Evolutionary conservation across 2,329 filamentous ascomycete genomes (phyloP).

Genomic region (Fusarium sp.): DNA sequence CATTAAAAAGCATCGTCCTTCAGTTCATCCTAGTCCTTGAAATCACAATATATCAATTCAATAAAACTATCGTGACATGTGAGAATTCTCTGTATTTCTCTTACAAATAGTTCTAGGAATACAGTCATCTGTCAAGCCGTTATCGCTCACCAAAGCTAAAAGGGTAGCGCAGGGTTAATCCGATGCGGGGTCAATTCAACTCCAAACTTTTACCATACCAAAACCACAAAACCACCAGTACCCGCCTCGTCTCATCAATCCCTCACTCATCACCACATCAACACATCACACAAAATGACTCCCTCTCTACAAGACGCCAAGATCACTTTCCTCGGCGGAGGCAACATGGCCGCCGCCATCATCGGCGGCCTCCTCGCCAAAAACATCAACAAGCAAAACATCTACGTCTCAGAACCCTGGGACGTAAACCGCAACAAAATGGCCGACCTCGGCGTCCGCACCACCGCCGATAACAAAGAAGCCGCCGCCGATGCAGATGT

Average conservation of each 20-base stretch:
- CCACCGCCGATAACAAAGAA: constrained; percentile 59
- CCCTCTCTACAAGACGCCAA: constrained; percentile 48
- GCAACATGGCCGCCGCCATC: constrained; percentile 65
- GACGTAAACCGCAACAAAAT: constrained; percentile 64
- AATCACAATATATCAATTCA: no score
- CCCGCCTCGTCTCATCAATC: neutral
- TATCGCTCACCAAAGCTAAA: constrained; percentile 28
- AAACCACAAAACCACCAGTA: constrained; percentile 1
- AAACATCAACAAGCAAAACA: constrained; percentile 56
- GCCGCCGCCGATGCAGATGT: constrained; percentile 58
- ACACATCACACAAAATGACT: constrained; percentile 36
- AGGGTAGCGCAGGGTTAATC: constrained; percentile 36
- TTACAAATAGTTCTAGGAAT: neutral
- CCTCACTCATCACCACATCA: neutral
- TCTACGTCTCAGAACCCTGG: constrained; percentile 63
- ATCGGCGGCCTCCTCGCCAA: constrained; percentile 60
- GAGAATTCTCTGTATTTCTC: neutral
- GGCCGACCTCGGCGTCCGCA: constrained; percentile 57
- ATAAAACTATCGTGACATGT: neutral
- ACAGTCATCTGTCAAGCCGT: constrained; percentile 1
- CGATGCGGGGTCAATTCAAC: constrained; percentile 33
- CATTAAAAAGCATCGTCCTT: no score
- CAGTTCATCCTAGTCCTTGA: no score
- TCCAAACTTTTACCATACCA: constrained; percentile 33
- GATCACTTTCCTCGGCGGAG: constrained; percentile 57